phyloP scores from a whole-genome alignment of 2,329 filamentous ascomycete genomes.

The Xylariaceae sp. region DNA sequence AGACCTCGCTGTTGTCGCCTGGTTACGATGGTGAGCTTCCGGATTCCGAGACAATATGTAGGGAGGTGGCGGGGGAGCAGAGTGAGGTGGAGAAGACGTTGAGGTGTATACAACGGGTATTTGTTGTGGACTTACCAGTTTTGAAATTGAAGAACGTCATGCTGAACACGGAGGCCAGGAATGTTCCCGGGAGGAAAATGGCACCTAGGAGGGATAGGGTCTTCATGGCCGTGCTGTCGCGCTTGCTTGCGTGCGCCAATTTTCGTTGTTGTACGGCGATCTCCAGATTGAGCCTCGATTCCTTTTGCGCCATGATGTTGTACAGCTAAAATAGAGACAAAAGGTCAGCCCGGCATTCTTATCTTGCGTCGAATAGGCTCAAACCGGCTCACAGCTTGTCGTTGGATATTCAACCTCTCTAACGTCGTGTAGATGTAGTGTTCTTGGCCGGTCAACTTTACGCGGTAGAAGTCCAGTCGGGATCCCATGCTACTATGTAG shows the following conservation, averaged over 20 bases:
- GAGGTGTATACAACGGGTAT: background rate
- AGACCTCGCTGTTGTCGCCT: slow-evolving; percentile 39
- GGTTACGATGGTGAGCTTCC: slow-evolving; percentile 3
- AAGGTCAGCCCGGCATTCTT: slow-evolving; percentile 7
- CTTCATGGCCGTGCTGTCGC: slow-evolving; percentile 61
- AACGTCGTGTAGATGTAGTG: slow-evolving; percentile 59
- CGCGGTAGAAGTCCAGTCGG: slow-evolving; percentile 54
- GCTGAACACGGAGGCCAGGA: slow-evolving; percentile 57
- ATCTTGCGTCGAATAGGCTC: background rate
- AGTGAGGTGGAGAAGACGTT: background rate
- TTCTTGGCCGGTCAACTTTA: slow-evolving; percentile 56
- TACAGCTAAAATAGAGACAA: slow-evolving; percentile 43
- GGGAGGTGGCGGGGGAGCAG: background rate
- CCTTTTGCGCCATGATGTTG: slow-evolving; percentile 61
- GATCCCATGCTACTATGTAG: slow-evolving; percentile 49
- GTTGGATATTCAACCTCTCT: slow-evolving; percentile 55
- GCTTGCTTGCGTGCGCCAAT: slow-evolving; percentile 54
- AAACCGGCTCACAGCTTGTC: slow-evolving; percentile 47
- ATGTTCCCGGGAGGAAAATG: slow-evolving; percentile 58
- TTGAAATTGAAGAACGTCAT: slow-evolving; percentile 64
- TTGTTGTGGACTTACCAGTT: slow-evolving; percentile 32
- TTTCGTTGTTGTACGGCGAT: slow-evolving; percentile 56
- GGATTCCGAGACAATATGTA: background rate
- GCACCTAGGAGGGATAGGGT: slow-evolving; percentile 58
- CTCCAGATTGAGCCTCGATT: slow-evolving; percentile 58